A percentile compares a stretch with the other conserved stretches of the same genome.
Conservation (phyloP, 164 flowering plant genomes). For the Platanus orientalis region DNA sequence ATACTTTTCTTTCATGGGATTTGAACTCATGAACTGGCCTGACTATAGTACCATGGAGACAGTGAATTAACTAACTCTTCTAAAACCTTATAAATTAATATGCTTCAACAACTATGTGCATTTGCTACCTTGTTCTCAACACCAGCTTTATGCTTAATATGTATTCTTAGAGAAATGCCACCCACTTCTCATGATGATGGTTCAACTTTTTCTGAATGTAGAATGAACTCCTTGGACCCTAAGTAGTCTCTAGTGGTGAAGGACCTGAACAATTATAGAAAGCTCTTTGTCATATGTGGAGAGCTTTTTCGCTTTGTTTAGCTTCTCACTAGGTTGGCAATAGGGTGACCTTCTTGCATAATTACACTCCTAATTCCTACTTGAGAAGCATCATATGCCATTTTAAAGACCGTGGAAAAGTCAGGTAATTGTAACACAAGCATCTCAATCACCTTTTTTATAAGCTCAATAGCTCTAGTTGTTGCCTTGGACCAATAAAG, state of each 20-base stretch:
- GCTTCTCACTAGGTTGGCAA: neutral
- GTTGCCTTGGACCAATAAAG: neutral
- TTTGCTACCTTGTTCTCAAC: neutral
- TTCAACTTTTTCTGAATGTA: neutral
- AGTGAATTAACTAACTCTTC: no score
- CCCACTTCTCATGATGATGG: neutral
- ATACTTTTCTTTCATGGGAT: no score
- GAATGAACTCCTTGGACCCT: neutral
- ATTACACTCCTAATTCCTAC: neutral
- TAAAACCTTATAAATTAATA: no score
- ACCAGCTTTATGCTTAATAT: neutral
- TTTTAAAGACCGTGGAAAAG: neutral
- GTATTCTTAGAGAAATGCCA: neutral
- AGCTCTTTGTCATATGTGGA: neutral
- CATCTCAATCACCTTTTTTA: neutral
- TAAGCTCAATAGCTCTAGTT: neutral
- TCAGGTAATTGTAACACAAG: neutral
- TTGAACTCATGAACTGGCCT: no score
- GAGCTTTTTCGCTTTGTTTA: neutral
- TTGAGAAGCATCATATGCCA: neutral
- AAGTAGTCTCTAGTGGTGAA: neutral
- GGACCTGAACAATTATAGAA: neutral
- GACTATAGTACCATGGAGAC: no score
- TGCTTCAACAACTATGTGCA: neutral
- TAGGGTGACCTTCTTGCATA: neutral